Evolutionary conservation across 177 flowering plant genomes (phyloP).

Genomic region (Tripterygium wilfordii): DNA sequence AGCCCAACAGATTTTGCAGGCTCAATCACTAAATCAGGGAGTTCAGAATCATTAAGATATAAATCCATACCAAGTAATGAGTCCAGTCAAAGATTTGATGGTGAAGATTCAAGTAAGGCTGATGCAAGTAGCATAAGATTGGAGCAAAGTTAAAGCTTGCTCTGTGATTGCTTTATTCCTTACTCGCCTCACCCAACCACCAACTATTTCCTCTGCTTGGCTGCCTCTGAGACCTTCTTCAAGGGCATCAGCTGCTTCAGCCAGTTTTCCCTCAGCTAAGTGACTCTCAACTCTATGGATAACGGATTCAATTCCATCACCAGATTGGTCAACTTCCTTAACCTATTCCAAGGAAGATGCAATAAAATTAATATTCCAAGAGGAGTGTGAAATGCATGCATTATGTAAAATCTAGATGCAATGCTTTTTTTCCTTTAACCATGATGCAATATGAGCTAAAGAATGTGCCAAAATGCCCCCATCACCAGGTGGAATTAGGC

Average conservation of each 20-base stretch:
- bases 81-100: not conserved
- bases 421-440: constrained; percentile 50
- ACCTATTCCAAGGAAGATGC: constrained; percentile 33
- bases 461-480: constrained; percentile 94
- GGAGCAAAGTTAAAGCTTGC: constrained; percentile 79
- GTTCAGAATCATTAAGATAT: not conserved
- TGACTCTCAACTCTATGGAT: constrained; percentile 63
- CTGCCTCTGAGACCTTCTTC: constrained; percentile 76
- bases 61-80: not conserved
- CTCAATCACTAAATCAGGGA: not conserved
- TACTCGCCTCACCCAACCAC: constrained; percentile 67
- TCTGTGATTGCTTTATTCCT: constrained; percentile 86
- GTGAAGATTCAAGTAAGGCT: constrained; percentile 31
- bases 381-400: not conserved
- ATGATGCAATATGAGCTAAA: constrained; percentile 73
- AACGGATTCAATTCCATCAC: constrained; percentile 80
- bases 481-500: constrained; percentile 85
- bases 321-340: constrained; percentile 51
- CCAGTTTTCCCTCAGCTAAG: constrained; percentile 79
- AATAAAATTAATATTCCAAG: not conserved
- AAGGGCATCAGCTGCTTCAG: constrained; percentile 84
- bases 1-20: not conserved
- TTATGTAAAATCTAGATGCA: not conserved
- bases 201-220: constrained; percentile 62
- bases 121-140: constrained; percentile 75